phyloP scores from a whole-genome alignment of 495 filamentous ascomycete genomes.

The Aspergillus saccharolyticus region DNA sequence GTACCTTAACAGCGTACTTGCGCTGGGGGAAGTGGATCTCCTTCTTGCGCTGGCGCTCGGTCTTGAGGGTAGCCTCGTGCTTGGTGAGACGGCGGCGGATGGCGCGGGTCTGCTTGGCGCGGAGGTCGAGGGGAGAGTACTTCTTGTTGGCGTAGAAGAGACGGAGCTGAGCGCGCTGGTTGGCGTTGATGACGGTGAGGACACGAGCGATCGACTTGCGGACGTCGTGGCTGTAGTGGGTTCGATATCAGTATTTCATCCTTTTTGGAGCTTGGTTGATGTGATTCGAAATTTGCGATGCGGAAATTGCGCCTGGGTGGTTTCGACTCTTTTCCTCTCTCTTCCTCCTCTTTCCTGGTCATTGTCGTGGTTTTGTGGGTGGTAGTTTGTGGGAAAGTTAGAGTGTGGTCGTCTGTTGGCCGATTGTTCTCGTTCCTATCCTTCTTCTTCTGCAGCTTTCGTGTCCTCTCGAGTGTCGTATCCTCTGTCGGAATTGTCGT shows the following conservation, averaged over 20 bases:
- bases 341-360: too few relatives aligned
- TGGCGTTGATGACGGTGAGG: slow-evolving; percentile 98
- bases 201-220: slow-evolving; percentile 98
- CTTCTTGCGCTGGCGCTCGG: slow-evolving; percentile 93
- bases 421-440: too few relatives aligned
- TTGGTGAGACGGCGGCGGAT: slow-evolving; percentile 87
- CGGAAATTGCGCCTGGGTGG: neutral
- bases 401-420: too few relatives aligned
- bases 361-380: too few relatives aligned
- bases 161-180: slow-evolving; percentile 94
- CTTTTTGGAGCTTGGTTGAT: neutral
- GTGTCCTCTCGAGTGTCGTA: too few relatives aligned
- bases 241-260: slow-evolving; percentile 21
- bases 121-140: slow-evolving; percentile 94
- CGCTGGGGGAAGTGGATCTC: slow-evolving; percentile 92
- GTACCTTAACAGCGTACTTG: slow-evolving; percentile 97
- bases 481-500: too few relatives aligned
- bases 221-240: slow-evolving; percentile 76
- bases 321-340: neutral
- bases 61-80: slow-evolving; percentile 73
- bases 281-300: neutral
- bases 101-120: slow-evolving; percentile 93
- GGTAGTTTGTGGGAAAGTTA: too few relatives aligned
- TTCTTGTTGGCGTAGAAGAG: slow-evolving; percentile 99
- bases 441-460: too few relatives aligned